Evolutionary conservation across 768 basidiomycete genomes (phyloP).

Genomic region (Clavulina sp.): DNA sequence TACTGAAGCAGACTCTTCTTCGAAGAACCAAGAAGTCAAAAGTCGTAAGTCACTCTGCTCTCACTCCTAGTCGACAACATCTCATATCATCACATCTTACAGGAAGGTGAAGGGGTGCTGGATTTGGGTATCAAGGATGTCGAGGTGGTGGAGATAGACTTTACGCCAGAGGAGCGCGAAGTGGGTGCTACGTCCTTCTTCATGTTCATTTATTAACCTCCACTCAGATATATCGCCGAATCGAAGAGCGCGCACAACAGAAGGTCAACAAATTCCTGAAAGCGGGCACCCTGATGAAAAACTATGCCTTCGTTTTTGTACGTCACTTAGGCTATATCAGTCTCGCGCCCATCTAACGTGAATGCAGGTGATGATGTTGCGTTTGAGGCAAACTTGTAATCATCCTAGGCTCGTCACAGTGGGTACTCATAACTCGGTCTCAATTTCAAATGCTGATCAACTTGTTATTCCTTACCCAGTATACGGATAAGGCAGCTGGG

Average conservation of each 20-base stretch:
- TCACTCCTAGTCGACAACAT: neutral
- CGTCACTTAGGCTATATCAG: neutral
- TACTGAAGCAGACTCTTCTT: conserved; percentile 49
- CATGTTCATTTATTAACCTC: conserved; percentile 6
- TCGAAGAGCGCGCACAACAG: conserved; percentile 17
- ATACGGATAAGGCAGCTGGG: conserved; percentile 1
- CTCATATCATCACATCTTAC: neutral
- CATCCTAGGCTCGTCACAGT: conserved; percentile 58
- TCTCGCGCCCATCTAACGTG: neutral
- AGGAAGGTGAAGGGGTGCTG: conserved; percentile 53
- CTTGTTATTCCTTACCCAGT: neutral
- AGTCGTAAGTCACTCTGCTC: conserved; percentile 16
- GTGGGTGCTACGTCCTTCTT: conserved; percentile 14
- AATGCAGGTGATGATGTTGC: conserved; percentile 16
- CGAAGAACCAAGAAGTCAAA: conserved; percentile 53
- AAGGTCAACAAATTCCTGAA: conserved; percentile 36
- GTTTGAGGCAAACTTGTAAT: conserved; percentile 17
- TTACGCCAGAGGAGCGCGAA: conserved; percentile 19
- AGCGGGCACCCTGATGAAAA: conserved; percentile 49
- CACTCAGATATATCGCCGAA: conserved; percentile 16
- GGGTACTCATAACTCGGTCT: conserved; percentile 13
- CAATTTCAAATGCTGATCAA: neutral
- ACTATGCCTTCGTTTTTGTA: conserved; percentile 26
- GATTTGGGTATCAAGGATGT: conserved; percentile 28
- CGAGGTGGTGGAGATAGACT: conserved; percentile 16